Evolutionary conservation across 1,284 basidiomycete species (phyloP), one percentile per base, ranked within the genome.

Genomic region (Trichosporon asahii): DNA sequence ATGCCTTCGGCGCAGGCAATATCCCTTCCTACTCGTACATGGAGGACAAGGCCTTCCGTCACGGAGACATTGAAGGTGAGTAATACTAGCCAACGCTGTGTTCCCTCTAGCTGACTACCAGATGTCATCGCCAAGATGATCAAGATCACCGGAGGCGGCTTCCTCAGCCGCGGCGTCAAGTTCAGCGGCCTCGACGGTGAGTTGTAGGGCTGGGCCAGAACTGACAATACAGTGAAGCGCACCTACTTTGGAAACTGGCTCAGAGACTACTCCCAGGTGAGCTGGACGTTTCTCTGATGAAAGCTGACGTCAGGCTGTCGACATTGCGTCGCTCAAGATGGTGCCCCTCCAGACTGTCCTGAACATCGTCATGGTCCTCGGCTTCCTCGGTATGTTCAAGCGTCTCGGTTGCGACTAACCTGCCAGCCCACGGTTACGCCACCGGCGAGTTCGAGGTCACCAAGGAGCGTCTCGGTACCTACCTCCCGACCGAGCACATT

Each of bases 401-500:
- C 40, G 3, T 14, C 18, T 3, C 4, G 12, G 14, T 12, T 37
- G 35, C 18, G 18, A 44, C 37, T 64, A 27, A 64, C 25, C 25
- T 63, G 31, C 18, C 67, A 69, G 72, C 70, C 23, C 71, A 73
- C 65, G 67, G 78, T 40, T 74, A 76, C 64, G 72, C 69, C 57
- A 75, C 77, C 0, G 85, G 87, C 66, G 93, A 95, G 82, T 97
- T 97, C 75, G 93, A 97, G 82, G 92, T 97, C 63, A 98, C 94
- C 0, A 85, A 86, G 37, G 94, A 96, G 70, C 87, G 94, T 27
- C 88, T 97, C 4, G 94, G 92, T 1, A 89, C 90, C 46, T 97
- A 98, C 83, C 89, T 95, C 33, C 92, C 93, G 1, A 89, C 87
- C 0, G 93, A 95, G 82, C 94, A 97, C 82, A 95, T 96, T 73